phyloP scores from a whole-genome alignment of 129 eudicot genomes.

The Centrapalus pauciflorus region DNA sequence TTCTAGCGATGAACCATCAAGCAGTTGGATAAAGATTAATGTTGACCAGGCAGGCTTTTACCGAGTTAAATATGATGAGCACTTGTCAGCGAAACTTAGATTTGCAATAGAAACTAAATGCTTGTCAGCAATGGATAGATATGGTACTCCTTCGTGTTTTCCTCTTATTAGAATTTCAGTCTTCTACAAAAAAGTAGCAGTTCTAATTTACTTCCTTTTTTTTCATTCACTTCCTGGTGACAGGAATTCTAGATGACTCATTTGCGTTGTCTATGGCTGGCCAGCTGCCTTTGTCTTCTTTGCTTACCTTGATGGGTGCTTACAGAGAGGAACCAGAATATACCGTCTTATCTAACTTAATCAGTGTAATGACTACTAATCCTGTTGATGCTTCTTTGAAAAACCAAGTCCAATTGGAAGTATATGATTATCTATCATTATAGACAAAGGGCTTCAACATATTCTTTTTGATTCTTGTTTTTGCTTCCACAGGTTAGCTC shows the following conservation, averaged over 20 bases:
- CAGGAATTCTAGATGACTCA: slow-evolving; percentile 90
- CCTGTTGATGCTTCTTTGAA: neutral
- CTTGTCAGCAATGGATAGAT: slow-evolving; percentile 76
- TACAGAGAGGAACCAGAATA: slow-evolving; percentile 83
- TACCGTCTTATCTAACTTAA: slow-evolving; percentile 80
- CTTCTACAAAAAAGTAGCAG: neutral
- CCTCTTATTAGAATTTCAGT: neutral
- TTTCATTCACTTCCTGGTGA: neutral
- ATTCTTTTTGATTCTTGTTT: slow-evolving; percentile 2
- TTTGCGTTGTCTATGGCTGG: slow-evolving; percentile 89
- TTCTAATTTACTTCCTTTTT: neutral
- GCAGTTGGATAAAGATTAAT: slow-evolving; percentile 80
- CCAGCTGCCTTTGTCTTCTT: slow-evolving; percentile 66
- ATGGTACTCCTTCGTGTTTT: slow-evolving; percentile 43
- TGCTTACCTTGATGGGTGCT: slow-evolving; percentile 81
- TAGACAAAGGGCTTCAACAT: neutral
- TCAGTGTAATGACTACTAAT: slow-evolving; percentile 46
- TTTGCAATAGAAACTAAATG: slow-evolving; percentile 67
- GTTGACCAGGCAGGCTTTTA: slow-evolving; percentile 91
- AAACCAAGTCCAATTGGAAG: no score
- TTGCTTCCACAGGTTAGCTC: slow-evolving; percentile 54
- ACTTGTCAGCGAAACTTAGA: slow-evolving; percentile 67
- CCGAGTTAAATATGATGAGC: slow-evolving; percentile 89
- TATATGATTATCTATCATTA: neutral
- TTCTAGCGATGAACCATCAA: slow-evolving; percentile 25